phyloP scores from a whole-genome alignment of 768 basidiomycete species.

The Russula abietina region DNA sequence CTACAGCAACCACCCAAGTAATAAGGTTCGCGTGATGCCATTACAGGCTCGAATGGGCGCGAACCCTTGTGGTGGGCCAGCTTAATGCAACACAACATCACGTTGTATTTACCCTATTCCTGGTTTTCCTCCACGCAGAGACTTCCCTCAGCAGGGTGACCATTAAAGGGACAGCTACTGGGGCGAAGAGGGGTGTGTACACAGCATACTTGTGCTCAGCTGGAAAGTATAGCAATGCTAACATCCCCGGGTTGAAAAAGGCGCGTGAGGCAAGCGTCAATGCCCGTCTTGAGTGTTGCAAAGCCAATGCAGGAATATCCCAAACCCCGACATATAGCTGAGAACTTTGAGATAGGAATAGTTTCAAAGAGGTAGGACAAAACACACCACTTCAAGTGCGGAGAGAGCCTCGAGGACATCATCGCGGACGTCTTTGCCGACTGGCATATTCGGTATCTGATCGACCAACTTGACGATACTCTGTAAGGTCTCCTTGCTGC shows the following conservation, averaged over 20 bases:
- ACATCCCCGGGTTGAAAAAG: constrained; percentile 96
- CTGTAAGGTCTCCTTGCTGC: constrained; percentile 64
- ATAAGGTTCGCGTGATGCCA: background rate
- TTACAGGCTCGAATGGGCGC: background rate
- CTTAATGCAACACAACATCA: background rate
- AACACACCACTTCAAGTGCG: constrained; percentile 64
- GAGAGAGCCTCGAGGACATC: constrained; percentile 66
- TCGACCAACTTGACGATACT: constrained; percentile 82
- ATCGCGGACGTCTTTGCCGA: constrained; percentile 66
- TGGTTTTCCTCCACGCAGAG: constrained; percentile 47
- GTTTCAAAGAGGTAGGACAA: constrained; percentile 24
- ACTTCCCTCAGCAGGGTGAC: constrained; percentile 70
- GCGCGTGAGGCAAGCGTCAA: constrained; percentile 69
- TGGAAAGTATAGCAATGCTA: constrained; percentile 94
- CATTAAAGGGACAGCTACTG: constrained; percentile 75
- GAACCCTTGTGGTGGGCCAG: background rate
- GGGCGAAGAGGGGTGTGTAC: constrained; percentile 92
- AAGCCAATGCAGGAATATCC: constrained; percentile 40
- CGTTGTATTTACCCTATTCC: constrained; percentile 4
- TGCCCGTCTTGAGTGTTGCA: constrained; percentile 58
- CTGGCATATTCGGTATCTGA: constrained; percentile 89
- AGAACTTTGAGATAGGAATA: background rate
- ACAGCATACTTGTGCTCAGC: constrained; percentile 97
- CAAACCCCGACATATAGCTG: constrained; percentile 39
- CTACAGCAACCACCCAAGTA: background rate